Base-by-base conservation (phyloP, 208 protist genomes). In the Trypanosoma platydactyli region DNA sequence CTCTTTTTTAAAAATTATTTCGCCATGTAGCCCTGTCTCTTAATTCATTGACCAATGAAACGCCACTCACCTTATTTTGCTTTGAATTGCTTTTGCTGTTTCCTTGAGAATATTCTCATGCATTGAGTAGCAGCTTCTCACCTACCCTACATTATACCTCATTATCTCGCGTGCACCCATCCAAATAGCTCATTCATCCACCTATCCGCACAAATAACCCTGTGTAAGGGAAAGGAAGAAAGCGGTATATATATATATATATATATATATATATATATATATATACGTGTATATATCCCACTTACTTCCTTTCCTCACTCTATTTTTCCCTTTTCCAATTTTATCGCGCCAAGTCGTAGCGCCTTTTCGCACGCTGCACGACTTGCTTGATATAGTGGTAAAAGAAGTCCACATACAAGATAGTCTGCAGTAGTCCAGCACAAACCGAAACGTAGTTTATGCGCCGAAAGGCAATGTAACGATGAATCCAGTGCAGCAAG, bases 391-490 rank as follows among this genome's bases (percentile, higher is more conserved):
- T 64, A 76, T 98, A 98, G 56, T 96, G 85, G 66, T 98, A 98
- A 79, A 99, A 99, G 68, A 99, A 99, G 79, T 99, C 97, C 3
- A 86, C 64, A 62, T 98, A 99, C 24, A 99, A 73, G 30, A 95
- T 66, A 1, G 96, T 97, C 76, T 99, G 97, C 27, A 99, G 81
- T 3, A 94, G 48, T 25, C 84, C 88, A 50, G 84, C 81, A 56
- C 92, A 69, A 5, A 94, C 86, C 0, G 86, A 94, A 18, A 94
- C 78, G 44, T 41, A 63, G 53, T 88, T 92, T n/a, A 94, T 71
- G 25, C 78, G 73, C 27, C 71, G 62, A 55, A 96, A 88, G 9
- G 64, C 53, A 11, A 73, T 61, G 75, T 94, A 98, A 30, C 94
- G 85, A 48, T 94, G 79, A 16, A 96, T 81, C 97, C 97, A 99